Percentiles rank a stretch among this genome's conserved stretches.
phyloP scores from a whole-genome alignment of 2,329 filamentous ascomycete genomes.

The Diplodia sapinea region DNA sequence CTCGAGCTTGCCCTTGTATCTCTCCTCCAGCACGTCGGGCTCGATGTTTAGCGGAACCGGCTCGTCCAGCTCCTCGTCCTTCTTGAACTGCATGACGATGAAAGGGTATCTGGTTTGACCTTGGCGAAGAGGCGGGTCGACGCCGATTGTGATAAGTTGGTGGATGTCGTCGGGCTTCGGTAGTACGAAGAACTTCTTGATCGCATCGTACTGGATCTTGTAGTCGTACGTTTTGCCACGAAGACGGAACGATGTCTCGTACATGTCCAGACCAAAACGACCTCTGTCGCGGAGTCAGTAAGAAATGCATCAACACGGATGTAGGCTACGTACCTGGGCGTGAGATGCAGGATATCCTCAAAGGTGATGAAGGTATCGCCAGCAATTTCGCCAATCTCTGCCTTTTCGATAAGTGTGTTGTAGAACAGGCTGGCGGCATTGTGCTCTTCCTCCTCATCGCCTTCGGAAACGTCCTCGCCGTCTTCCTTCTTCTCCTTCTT shows the following conservation, averaged over 20 bases:
- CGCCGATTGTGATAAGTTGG: constrained; percentile 89
- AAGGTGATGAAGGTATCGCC: constrained; percentile 98
- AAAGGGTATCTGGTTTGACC: constrained; percentile 98
- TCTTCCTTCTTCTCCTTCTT: constrained; percentile 73
- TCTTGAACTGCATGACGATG: constrained; percentile 98
- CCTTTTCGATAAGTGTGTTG: constrained; percentile 96
- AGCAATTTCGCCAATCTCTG: constrained; percentile 98
- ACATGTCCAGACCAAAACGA: constrained; percentile 99
- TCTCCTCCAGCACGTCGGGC: constrained; percentile 80
- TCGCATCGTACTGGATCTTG: constrained; percentile 97
- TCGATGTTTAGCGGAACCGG: constrained; percentile 77
- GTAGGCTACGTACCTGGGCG: constrained; percentile 70
- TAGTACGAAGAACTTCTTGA: constrained; percentile 99
- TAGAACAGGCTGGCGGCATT: constrained; percentile 98
- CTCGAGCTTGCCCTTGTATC: constrained; percentile 89
- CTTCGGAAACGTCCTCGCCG: constrained; percentile 65
- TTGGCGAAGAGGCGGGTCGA: constrained; percentile 93
- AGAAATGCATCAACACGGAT: constrained; percentile 18
- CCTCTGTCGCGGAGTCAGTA: constrained; percentile 66
- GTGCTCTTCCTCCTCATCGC: constrained; percentile 78
- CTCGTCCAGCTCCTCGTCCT: constrained; percentile 89
- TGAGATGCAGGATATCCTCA: constrained; percentile 94
- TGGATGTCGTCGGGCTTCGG: constrained; percentile 99
- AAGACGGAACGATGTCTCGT: constrained; percentile 94
- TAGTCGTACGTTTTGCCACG: constrained; percentile 99